Conservation (phyloP, 805 yeast genomes). For the Kockiozyma suomiensis region DNA sequence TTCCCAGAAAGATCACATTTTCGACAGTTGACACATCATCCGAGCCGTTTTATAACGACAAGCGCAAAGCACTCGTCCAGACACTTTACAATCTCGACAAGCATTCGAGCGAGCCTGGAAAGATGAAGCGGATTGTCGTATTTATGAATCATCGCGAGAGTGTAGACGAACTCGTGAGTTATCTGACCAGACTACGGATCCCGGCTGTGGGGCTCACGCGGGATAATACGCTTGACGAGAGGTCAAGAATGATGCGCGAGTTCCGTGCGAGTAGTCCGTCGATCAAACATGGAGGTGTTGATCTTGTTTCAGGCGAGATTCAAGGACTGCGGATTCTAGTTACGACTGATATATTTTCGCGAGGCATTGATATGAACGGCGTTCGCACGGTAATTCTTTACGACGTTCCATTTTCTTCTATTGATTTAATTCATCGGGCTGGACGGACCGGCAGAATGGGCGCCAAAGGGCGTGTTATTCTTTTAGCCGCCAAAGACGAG, state of each 20-base stretch:
- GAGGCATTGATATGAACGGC: constrained; percentile 86
- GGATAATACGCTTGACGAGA: constrained; percentile 60
- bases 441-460: constrained; percentile 96
- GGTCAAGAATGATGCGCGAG: constrained; percentile 57
- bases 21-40: constrained; percentile 73
- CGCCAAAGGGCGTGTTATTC: constrained; percentile 81
- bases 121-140: constrained; percentile 76
- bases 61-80: constrained; percentile 82
- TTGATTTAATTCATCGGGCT: constrained; percentile 85
- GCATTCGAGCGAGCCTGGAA: constrained; percentile 78
- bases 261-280: constrained; percentile 64
- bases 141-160: constrained; percentile 78
- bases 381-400: constrained; percentile 79
- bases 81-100: constrained; percentile 80
- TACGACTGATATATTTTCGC: constrained; percentile 84
- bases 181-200: constrained; percentile 56
- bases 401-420: constrained; percentile 82
- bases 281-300: neutral
- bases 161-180: constrained; percentile 60
- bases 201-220: constrained; percentile 71
- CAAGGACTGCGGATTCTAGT: constrained; percentile 63
- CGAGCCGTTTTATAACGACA: constrained; percentile 82
- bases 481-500: constrained; percentile 63
- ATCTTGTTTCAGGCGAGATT: constrained; percentile 38
- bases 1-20: constrained; percentile 76